Base-by-base conservation (phyloP, 2,329 filamentous ascomycete species). In the Didymella pinodella region DNA sequence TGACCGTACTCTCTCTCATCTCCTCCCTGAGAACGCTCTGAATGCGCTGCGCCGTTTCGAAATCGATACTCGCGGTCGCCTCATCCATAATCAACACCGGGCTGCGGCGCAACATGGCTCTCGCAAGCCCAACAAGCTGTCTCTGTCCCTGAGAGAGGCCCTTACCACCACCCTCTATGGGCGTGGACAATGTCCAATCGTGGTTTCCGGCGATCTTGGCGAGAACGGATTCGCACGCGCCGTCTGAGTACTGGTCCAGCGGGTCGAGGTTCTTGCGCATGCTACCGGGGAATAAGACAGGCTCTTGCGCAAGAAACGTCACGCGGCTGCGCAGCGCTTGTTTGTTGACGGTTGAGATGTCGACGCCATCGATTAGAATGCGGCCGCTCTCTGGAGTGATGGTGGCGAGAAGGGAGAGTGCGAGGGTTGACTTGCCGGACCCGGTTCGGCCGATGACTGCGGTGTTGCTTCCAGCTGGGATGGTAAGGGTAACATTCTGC, bases 391-490 rank as follows among this genome's bases (percentile, higher is more conserved):
- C 79, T 0, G 86, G 84, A 0, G 80, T 70, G 14, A 87, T 80
- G 12, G 73, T 74, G 10, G 83, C 85, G 0, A 90, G 82, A 1
- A 90, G 77, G 0, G 85, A 81, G 1, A 89, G 76, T 0, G 87
- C 86, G 1, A 94, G 84, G 0, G 92, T 96, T 49, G 89, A 92
- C 76, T 96, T 96, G 3, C 92, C 92, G 4, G 90, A 92, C 1
- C 76, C 76, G 0, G 92, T 96, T 10, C 92, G 86, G 2, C 92
- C 92, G 11, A 93, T 90, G 20, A 96, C 83, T 0, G 91, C 92
- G 0, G 91, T 91, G 49, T 90, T 89, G 53, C 90, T 89, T 0
- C 92, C 91, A 0, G 89, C 90, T 20, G 90, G 90, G 51, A 97
- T 92, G 1, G 82, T 85, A 61, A 97, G 88, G 0, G 85, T 87